Base-by-base conservation (phyloP, 805 yeast genomes). In the Metschnikowia noctiluminum region DNA sequence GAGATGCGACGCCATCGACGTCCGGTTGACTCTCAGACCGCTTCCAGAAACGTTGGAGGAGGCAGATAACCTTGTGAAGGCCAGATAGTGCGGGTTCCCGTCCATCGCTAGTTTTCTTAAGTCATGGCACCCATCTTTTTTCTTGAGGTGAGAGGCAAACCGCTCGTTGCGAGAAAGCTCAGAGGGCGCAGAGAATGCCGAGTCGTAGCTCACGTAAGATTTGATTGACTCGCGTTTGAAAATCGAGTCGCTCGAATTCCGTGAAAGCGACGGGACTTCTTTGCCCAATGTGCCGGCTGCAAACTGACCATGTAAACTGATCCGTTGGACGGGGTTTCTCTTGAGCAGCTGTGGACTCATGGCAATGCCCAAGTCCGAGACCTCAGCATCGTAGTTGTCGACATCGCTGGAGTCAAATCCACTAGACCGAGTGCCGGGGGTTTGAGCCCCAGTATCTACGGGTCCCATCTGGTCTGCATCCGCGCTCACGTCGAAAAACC, bases 151-250 rank as follows among this genome's bases (percentile, higher is more conserved):
- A 32, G 51, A 45, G n/a, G 52, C 42, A 2, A 65, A 54, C 6
- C 66, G 53, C 11, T 41, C 45, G 34, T 46, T 36, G 2, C 42
- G 28, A 9, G 45, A 41, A 3, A 37, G 16, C 12, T 41, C 35
- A 9, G 49, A 37, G 5, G 31, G 10, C 14, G 63, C 50, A 7
- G 85, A 79, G 38, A 77, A 66, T 1, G 76, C 78, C 0, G 87
- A 81, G 59, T 82, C 86, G 52, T 82, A 83, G 36, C 85, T 79
- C 42, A 81, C 54, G 55, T 81, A 82, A 1, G 87, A 82, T 50
- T 71, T 71, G 2, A 63, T 55, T 1, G 81, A 76, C 31, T 68
- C 70, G 45, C 69, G 55, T 46, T 66, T 72, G 49, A 65, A 58
- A 0, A 60, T 45, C 2, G 71, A 68, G 28, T 61, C 64, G 36